Base-by-base conservation (phyloP, 192 early-diverging fungal genomes). In the Gaertneriomyces sp. region DNA sequence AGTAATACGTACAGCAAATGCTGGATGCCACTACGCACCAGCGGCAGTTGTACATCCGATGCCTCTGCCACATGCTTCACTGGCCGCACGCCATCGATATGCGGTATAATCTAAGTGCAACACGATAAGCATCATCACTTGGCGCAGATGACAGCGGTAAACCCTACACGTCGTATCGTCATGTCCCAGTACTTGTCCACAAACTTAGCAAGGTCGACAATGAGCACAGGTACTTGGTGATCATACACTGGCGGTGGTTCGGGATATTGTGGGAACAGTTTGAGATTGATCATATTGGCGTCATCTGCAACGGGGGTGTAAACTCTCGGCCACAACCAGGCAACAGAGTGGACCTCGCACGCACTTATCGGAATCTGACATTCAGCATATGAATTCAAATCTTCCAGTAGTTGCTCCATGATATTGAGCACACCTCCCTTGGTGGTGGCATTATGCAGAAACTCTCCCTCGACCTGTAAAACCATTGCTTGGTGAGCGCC, bases 171-270 rank as follows among this genome's bases (percentile, higher is more conserved):
- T 61, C 77, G 85, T 65, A 98, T 83, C 0, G 92, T 93, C 69
- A 99, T 81, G 71, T 99, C 97, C 94, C 96, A 98, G 73, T 92
- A 82, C 16, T 87, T 79, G 61, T 90, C 88, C 67, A 85, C 81
- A 5, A 85, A 64, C 7, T 65, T 69, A 16, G 81, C 74, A 40
- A 89, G 68, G 71, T 92, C 82, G 6, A 91, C 86, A 38, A 88
- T 85, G 11, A 81, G 77, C 7, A 95, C 88, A 4, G 93, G 93
- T 0, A 95, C 93, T 41, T 92, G 86, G 67, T 90, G 89, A 60
- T 93, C 90, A 45, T 87, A 75, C 0, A 95, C 90, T 6, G 75
- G 72, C 10, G 83, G 70, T 5, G 93, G 93, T 53, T 90, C 85
- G 8, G 81, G 82, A 66, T 91, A 90, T 2, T 79, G 81, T 4